Conservation (phyloP, 768 basidiomycete genomes). For the Baorangia bicolor region DNA sequence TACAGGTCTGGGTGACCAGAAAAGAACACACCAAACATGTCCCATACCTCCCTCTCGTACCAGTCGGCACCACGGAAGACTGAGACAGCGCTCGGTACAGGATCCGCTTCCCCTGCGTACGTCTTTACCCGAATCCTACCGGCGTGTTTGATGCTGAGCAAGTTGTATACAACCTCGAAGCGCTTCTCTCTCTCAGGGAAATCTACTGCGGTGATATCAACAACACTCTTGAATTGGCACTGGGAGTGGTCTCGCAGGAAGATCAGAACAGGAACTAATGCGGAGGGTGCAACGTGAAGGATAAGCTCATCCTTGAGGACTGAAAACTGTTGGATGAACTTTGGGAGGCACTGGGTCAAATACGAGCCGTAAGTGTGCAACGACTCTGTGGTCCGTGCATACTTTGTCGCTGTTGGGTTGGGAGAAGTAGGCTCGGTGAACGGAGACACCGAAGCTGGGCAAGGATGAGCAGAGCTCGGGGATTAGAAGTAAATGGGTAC, state of each 20-base stretch:
- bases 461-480: constrained; percentile 8
- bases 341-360: constrained; percentile 89
- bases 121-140: constrained; percentile 96
- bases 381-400: constrained; percentile 69
- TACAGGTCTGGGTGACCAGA: constrained; percentile 94
- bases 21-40: constrained; percentile 97
- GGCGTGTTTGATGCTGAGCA: constrained; percentile 75
- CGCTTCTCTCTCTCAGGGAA: constrained; percentile 90
- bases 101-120: constrained; percentile 89
- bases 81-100: constrained; percentile 78
- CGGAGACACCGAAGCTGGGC: constrained; percentile 65
- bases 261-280: constrained; percentile 78
- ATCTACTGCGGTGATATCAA: constrained; percentile 96
- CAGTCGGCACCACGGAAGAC: constrained; percentile 94
- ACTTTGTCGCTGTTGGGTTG: constrained; percentile 74
- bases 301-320: constrained; percentile 95
- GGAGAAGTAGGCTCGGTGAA: constrained; percentile 89
- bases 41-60: constrained; percentile 99
- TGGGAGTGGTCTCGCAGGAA: constrained; percentile 96
- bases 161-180: constrained; percentile 96
- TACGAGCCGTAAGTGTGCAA: constrained; percentile 94
- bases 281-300: constrained; percentile 81
- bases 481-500: constrained; percentile 28
- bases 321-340: constrained; percentile 97
- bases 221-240: constrained; percentile 88